These are phyloP conservation scores for Bimuria novae-zelandiae DNA, from an alignment of 2,329 filamentous ascomycete genomes.

Conservation along the genomic window DNA sequence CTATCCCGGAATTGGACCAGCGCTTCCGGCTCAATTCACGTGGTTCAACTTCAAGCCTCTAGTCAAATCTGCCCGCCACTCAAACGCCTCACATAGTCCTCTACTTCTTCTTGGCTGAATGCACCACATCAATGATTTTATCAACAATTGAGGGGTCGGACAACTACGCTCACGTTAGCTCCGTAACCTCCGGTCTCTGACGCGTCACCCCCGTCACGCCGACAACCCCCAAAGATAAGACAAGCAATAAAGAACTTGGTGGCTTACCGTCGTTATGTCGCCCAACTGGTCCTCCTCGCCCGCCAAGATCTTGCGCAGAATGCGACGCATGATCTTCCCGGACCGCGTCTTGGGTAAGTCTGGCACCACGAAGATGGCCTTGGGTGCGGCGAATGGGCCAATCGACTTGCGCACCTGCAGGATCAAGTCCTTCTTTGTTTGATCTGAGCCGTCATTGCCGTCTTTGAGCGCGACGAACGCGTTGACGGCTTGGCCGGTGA, in stretches of 20 bases:
- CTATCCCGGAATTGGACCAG: no score
- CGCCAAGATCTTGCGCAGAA: constrained; percentile 94
- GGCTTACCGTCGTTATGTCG: constrained; percentile 84
- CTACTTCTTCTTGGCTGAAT: constrained; percentile 56
- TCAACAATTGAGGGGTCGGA: constrained; percentile 88
- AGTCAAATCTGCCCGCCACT: constrained; percentile 9
- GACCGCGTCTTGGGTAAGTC: constrained; percentile 97
- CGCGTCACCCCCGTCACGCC: constrained; percentile 32
- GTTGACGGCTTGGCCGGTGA: constrained; percentile 96
- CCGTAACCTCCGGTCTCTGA: constrained; percentile 14
- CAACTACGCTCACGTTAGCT: constrained; percentile 60
- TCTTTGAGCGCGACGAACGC: constrained; percentile 95
- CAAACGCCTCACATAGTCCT: constrained; percentile 1
- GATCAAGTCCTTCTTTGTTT: constrained; percentile 89
- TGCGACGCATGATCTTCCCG: constrained; percentile 98
- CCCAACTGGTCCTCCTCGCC: constrained; percentile 97
- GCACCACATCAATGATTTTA: constrained; percentile 84
- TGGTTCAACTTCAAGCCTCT: neutral
- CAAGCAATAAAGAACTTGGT: constrained; percentile 2
- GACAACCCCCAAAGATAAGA: neutral
- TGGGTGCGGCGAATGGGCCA: constrained; percentile 94
- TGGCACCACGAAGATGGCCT: constrained; percentile 86
- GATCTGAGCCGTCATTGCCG: constrained; percentile 73
- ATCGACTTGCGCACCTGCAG: constrained; percentile 97
- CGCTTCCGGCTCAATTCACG: neutral